Evolutionary conservation across 2,329 filamentous ascomycete species (phyloP).

Genomic region (Gnomoniopsis sp.): DNA sequence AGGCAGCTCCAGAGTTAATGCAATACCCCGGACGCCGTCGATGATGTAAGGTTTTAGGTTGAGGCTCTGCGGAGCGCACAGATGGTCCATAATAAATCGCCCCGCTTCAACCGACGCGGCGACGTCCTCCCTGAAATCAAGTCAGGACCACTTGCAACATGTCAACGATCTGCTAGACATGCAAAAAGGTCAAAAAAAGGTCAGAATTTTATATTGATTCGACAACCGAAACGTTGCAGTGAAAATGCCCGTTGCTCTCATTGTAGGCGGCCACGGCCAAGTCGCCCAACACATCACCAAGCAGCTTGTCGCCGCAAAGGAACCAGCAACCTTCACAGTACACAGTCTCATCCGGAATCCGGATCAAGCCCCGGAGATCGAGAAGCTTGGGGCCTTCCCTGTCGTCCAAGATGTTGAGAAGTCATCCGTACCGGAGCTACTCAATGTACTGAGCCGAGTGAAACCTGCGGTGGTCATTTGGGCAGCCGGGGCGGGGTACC

Average conservation of each 20-base stretch:
- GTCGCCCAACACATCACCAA: conserved; percentile 14
- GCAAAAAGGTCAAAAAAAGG: too few species aligned
- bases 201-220: not conserved
- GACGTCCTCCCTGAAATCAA: not conserved
- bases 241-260: conserved; percentile 9
- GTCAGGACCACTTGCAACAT: not conserved
- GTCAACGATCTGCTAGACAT: not conserved
- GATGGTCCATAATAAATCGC: not conserved
- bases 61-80: not conserved
- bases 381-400: conserved; percentile 37
- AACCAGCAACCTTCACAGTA: conserved; percentile 14
- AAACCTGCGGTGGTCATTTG: conserved; percentile 32
- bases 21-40: not conserved
- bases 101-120: not conserved
- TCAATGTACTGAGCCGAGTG: conserved; percentile 30
- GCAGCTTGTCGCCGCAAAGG: conserved; percentile 6
- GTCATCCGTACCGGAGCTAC: conserved; percentile 33
- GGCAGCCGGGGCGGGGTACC: conserved; percentile 28
- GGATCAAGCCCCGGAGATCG: conserved; percentile 32
- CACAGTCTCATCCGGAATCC: conserved; percentile 27
- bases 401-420: conserved; percentile 40
- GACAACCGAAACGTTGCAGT: not conserved
- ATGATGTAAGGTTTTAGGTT: not conserved
- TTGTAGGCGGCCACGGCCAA: conserved; percentile 16
- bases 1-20: too few species aligned